Percentiles rank a stretch among this genome's conserved stretches.
These are phyloP conservation scores for Leptosphaerulina australis DNA, from an alignment of 2,329 filamentous ascomycete species.

Conservation along the genomic window DNA sequence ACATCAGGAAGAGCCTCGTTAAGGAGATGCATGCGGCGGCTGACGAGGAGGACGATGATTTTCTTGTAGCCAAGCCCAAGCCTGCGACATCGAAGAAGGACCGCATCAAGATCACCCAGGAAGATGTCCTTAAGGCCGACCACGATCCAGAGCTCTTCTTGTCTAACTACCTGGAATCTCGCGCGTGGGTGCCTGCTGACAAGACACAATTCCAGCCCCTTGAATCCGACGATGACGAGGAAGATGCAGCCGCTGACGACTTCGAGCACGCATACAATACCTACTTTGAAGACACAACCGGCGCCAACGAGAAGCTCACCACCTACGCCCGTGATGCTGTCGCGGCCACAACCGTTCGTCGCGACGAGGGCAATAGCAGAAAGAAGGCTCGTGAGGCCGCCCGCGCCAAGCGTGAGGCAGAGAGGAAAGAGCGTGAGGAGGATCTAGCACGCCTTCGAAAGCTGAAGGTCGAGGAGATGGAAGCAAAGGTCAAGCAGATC, in stretches of 20 bases:
- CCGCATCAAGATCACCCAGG: slow-evolving; percentile 52
- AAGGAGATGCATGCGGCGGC: slow-evolving; percentile 76
- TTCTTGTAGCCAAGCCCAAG: slow-evolving; percentile 74
- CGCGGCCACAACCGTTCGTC: slow-evolving; percentile 79
- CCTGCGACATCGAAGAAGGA: slow-evolving; percentile 36
- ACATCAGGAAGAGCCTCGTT: slow-evolving; percentile 77
- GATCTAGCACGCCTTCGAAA: slow-evolving; percentile 85
- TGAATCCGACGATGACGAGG: slow-evolving; percentile 86
- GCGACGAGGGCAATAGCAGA: slow-evolving; percentile 78
- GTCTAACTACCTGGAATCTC: slow-evolving; percentile 92
- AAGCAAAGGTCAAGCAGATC: slow-evolving; percentile 84
- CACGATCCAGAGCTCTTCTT: slow-evolving; percentile 90
- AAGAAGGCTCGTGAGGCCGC: slow-evolving; percentile 81
- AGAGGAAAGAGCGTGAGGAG: slow-evolving; percentile 74
- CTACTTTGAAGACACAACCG: slow-evolving; percentile 89
- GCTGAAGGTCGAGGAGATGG: slow-evolving; percentile 88
- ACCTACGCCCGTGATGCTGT: slow-evolving; percentile 89
- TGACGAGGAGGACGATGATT: slow-evolving; percentile 67
- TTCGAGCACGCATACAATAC: slow-evolving; percentile 95
- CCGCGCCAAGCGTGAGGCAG: slow-evolving; percentile 75
- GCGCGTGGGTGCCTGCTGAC: slow-evolving; percentile 81
- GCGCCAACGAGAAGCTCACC: slow-evolving; percentile 84
- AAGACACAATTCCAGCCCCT: slow-evolving; percentile 76
- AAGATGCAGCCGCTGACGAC: slow-evolving; percentile 76
- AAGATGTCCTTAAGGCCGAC: slow-evolving; percentile 74